Evolutionary conservation across 805 yeast species (phyloP).

Genomic region (Starmerella kuoi): DNA sequence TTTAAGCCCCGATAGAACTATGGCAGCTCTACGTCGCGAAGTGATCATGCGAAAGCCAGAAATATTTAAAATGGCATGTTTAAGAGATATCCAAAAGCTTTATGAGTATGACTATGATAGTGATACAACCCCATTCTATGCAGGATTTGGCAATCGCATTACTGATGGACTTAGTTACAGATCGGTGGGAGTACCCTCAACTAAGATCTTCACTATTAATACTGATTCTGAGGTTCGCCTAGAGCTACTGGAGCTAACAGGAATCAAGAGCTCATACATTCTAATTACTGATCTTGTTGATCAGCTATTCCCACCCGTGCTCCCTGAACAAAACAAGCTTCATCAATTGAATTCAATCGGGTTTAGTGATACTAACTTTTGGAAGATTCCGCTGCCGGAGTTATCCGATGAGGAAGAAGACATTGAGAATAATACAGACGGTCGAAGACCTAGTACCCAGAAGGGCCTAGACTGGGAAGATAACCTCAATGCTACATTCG

Average conservation of each 20-base stretch:
- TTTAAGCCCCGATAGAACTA: slow-evolving; percentile 87
- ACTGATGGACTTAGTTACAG: slow-evolving; percentile 94
- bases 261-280: slow-evolving; percentile 76
- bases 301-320: slow-evolving; percentile 88
- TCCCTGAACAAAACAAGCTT: slow-evolving; percentile 20
- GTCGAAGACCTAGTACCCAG: slow-evolving; percentile 15
- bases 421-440: slow-evolving; percentile 6
- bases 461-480: slow-evolving; percentile 29
- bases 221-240: slow-evolving; percentile 95
- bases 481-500: slow-evolving; percentile 22
- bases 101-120: slow-evolving; percentile 36
- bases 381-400: slow-evolving; percentile 73
- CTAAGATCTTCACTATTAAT: slow-evolving; percentile 88
- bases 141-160: slow-evolving; percentile 93
- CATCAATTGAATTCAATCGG: slow-evolving; percentile 31
- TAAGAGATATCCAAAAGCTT: slow-evolving; percentile 68
- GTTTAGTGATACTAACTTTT: slow-evolving; percentile 77
- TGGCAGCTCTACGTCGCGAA: slow-evolving; percentile 87
- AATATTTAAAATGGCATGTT: slow-evolving; percentile 96
- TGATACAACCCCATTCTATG: slow-evolving; percentile 71
- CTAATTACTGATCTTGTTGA: slow-evolving; percentile 89
- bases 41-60: slow-evolving; percentile 91
- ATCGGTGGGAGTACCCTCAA: slow-evolving; percentile 85
- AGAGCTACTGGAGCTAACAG: slow-evolving; percentile 90
- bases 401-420: slow-evolving; percentile 26